These are phyloP conservation scores for Saturnispora serradocipensis DNA, from an alignment of 805 yeast genomes.

Conservation along the genomic window DNA sequence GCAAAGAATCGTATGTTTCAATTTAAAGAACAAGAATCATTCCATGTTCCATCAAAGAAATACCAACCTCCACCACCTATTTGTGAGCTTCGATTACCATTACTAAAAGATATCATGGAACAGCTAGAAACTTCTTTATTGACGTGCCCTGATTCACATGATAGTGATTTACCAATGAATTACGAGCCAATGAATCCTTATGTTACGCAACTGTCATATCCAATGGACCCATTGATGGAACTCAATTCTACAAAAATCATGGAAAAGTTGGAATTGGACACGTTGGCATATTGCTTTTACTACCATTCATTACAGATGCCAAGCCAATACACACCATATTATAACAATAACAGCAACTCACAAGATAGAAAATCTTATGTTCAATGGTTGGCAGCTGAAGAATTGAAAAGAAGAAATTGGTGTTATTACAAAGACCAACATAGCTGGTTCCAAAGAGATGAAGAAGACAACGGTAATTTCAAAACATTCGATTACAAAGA, in stretches of 20 bases:
- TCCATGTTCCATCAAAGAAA: slow-evolving; percentile 7
- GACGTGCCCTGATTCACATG: slow-evolving; percentile 89
- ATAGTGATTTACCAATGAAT: slow-evolving; percentile 71
- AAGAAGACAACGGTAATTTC: slow-evolving; percentile 16
- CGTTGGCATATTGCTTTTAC: slow-evolving; percentile 87
- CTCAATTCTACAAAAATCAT: slow-evolving; percentile 51
- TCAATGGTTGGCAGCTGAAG: slow-evolving; percentile 23
- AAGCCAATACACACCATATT: slow-evolving; percentile 6
- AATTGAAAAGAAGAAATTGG: slow-evolving; percentile 17
- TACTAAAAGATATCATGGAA: slow-evolving; percentile 43
- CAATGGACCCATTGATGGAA: slow-evolving; percentile 72
- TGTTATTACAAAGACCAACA: slow-evolving; percentile 11
- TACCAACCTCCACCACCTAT: slow-evolving; percentile 1
- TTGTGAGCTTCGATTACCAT: slow-evolving; percentile 41
- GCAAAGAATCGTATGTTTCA: slow-evolving; percentile 25
- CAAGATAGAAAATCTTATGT: slow-evolving; percentile 29
- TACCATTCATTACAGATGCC: slow-evolving; percentile 34
- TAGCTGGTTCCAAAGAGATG: slow-evolving; percentile 16
- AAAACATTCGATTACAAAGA: slow-evolving; percentile 28
- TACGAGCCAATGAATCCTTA: slow-evolving; percentile 75
- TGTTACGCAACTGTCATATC: slow-evolving; percentile 85
- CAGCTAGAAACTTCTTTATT: slow-evolving; percentile 69
- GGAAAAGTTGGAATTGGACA: slow-evolving; percentile 72
- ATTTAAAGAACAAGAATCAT: slow-evolving; percentile 8
- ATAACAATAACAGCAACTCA: slow-evolving; percentile 21